A percentile compares a stretch with the other conserved stretches of the same genome.
phyloP scores from a whole-genome alignment of 805 yeast species.

The Zygotorulaspora florentina region DNA sequence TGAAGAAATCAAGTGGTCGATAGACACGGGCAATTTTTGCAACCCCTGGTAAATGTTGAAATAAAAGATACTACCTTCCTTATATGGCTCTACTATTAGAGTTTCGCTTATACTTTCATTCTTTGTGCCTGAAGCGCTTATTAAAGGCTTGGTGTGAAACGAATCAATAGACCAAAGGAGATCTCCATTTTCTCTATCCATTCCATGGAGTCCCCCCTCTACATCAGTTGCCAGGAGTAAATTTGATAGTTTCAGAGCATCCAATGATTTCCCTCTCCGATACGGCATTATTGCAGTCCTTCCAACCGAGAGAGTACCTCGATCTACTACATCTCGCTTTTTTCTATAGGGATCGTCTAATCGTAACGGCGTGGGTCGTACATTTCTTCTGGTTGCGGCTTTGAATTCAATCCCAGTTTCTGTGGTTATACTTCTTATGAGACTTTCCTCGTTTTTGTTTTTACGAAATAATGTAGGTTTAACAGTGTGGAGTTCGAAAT shows the following conservation, averaged over 20 bases:
- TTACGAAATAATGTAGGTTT: constrained; percentile 12
- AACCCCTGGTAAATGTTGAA: constrained; percentile 72
- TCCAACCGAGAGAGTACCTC: constrained; percentile 1
- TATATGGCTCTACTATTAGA: constrained; percentile 89
- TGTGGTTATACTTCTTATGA: not conserved
- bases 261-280: constrained; percentile 14
- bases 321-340: not conserved
- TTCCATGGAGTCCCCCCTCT: constrained; percentile 83
- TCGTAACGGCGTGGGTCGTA: not conserved
- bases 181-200: constrained; percentile 70
- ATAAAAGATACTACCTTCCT: constrained; percentile 78
- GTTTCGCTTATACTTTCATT: constrained; percentile 34
- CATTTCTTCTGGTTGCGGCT: not conserved
- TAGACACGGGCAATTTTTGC: constrained; percentile 75
- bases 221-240: constrained; percentile 69
- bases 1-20: constrained; percentile 68
- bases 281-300: constrained; percentile 11
- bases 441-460: not conserved
- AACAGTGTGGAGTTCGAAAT: constrained; percentile 11
- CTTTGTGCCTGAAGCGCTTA: constrained; percentile 22
- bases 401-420: not conserved
- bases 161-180: constrained; percentile 72
- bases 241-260: constrained; percentile 41
- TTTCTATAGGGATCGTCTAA: not conserved
- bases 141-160: constrained; percentile 28